Evolutionary conservation across 352 stramenopile species (phyloP).

Genomic region (Globisporangium cystogenes): DNA sequence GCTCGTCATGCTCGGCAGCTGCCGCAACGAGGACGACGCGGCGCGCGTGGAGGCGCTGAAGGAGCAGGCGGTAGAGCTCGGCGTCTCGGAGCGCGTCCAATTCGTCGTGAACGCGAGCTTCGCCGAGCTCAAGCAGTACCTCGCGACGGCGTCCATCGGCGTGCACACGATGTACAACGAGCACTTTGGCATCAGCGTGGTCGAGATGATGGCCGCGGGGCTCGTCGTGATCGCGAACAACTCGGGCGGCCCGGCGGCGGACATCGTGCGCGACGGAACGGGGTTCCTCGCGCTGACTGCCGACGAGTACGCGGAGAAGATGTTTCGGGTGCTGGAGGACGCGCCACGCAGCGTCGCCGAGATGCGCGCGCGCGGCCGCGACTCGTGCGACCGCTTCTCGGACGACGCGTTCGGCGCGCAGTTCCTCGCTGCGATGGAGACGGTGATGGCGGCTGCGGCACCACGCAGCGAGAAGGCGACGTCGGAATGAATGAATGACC

Average conservation of each 20-base stretch:
- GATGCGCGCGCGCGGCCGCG: conserved; percentile 40
- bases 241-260: conserved; percentile 93
- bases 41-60: conserved; percentile 84
- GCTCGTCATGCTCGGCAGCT: conserved; percentile 95
- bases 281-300: conserved; percentile 83
- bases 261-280: conserved; percentile 87
- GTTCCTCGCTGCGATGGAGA: conserved; percentile 46
- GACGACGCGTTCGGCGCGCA: conserved; percentile 63
- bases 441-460: too few species aligned
- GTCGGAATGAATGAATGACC: background rate
- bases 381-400: conserved; percentile 58
- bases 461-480: background rate
- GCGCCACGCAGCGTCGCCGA: conserved; percentile 21
- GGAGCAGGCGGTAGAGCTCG: conserved; percentile 69
- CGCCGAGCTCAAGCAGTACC: conserved; percentile 83
- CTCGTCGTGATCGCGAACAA: conserved; percentile 96
- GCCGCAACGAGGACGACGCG: conserved; percentile 92
- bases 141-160: conserved; percentile 88
- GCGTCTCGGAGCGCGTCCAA: conserved; percentile 77
- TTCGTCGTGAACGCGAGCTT: conserved; percentile 97
- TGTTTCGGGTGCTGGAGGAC: conserved; percentile 53
- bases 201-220: conserved; percentile 99
- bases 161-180: conserved; percentile 99
- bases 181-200: conserved; percentile 99
- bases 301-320: conserved; percentile 85